Evolutionary conservation across 176 grass and related monocot species (phyloP).

Genomic region (Carex parvula): DNA sequence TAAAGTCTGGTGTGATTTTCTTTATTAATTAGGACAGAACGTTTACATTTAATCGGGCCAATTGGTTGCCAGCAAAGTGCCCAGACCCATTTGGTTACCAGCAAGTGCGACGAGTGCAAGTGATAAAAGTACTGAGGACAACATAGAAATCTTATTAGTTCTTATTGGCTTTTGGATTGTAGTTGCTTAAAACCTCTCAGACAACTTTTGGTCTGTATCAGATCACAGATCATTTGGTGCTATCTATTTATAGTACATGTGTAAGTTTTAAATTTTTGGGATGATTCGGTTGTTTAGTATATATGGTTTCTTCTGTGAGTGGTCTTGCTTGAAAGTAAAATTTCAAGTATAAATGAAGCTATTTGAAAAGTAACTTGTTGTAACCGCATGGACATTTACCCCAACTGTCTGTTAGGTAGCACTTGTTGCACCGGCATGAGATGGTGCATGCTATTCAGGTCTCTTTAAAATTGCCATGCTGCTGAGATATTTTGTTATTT

Average conservation of each 20-base stretch:
- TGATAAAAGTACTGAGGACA: not conserved
- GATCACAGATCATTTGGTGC: not conserved
- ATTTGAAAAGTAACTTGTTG: not conserved
- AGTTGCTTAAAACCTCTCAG: not conserved
- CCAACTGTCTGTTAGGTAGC: not conserved
- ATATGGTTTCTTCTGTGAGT: not conserved
- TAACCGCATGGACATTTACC: not conserved
- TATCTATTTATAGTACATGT: not conserved
- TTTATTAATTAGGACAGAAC: not conserved
- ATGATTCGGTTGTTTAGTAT: not conserved
- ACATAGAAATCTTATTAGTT: not conserved
- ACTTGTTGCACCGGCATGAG: not conserved
- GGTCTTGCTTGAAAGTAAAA: not conserved
- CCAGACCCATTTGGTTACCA: not conserved
- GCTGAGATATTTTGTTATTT: not conserved
- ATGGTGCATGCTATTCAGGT: not conserved
- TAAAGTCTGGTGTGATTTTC: conserved; percentile 1
- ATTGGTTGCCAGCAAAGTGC: not conserved
- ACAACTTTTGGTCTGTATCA: not conserved
- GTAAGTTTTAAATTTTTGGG: not conserved
- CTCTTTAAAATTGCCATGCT: not conserved
- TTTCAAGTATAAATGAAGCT: not conserved
- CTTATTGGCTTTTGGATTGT: not conserved
- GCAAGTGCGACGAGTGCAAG: not conserved
- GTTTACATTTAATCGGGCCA: not conserved